Conservation (phyloP, 1,139 yeast species). For the Magnusiomyces starmeri region DNA sequence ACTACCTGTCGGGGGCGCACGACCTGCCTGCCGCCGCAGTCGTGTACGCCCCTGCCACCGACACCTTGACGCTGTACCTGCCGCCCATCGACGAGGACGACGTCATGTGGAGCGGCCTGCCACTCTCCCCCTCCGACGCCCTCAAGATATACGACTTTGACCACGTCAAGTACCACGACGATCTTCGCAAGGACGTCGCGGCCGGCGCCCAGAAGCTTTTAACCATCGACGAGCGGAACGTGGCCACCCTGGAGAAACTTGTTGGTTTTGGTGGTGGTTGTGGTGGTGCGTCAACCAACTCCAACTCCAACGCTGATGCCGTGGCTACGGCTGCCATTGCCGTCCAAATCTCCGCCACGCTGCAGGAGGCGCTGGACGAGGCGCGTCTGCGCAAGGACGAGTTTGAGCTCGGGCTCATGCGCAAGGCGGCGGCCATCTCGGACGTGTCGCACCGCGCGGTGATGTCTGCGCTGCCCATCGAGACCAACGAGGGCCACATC, state of each 20-base stretch:
- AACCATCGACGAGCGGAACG: constrained; percentile 33
- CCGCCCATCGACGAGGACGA: constrained; percentile 84
- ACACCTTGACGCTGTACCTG: constrained; percentile 60
- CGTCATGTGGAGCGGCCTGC: constrained; percentile 95
- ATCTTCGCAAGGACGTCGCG: constrained; percentile 10
- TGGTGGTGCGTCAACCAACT: too few species aligned
- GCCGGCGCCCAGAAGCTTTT: constrained; percentile 30
- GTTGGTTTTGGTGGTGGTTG: too few species aligned
- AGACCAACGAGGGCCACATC: constrained; percentile 78
- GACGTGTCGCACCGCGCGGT: constrained; percentile 87
- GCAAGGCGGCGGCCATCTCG: constrained; percentile 73
- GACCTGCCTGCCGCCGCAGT: constrained; percentile 72
- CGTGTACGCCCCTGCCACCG: constrained; percentile 47
- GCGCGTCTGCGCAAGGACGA: constrained; percentile 77
- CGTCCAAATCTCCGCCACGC: background rate
- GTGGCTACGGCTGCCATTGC: background rate
- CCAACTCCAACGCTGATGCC: background rate
- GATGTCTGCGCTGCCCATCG: constrained; percentile 87
- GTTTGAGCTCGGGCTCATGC: constrained; percentile 68
- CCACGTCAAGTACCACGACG: constrained; percentile 50
- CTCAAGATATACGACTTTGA: constrained; percentile 65
- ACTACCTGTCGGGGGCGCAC: constrained; percentile 70
- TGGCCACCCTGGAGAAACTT: background rate
- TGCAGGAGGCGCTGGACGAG: constrained; percentile 67
- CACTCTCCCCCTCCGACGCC: constrained; percentile 65